Conservation (phyloP, 257 asterid genomes). For the Parsonsia alboflavescens region DNA sequence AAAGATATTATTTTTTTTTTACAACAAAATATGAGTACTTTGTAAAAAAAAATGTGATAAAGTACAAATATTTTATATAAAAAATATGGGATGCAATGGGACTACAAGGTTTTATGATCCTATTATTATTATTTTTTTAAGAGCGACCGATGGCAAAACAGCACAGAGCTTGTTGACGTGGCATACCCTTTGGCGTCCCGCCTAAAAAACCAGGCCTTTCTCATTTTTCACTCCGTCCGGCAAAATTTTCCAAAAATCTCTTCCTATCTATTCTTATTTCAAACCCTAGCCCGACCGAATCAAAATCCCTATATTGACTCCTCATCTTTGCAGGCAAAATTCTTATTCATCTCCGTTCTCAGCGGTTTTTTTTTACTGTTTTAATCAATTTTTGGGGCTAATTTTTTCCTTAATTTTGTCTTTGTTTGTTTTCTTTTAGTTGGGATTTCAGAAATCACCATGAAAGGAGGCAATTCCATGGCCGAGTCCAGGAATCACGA, state of each 20-base stretch:
- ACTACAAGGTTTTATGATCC: too few relatives aligned
- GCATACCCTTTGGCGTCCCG: conserved; percentile 12
- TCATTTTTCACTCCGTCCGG: background rate
- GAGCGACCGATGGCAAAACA: background rate
- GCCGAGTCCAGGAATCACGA: conserved; percentile 49
- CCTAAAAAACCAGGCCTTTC: background rate
- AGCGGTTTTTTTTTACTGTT: background rate
- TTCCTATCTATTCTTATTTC: background rate
- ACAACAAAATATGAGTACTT: too few relatives aligned
- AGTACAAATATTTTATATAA: too few relatives aligned
- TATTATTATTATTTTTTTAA: too few relatives aligned
- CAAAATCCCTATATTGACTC: background rate
- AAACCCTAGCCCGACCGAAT: conserved; percentile 7
- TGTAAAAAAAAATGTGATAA: too few relatives aligned
- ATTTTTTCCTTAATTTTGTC: background rate
- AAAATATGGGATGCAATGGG: too few relatives aligned
- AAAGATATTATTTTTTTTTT: too few relatives aligned
- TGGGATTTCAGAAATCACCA: conserved; percentile 13
- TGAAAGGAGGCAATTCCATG: conserved; percentile 65
- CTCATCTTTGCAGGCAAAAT: background rate
- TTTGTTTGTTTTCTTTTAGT: background rate
- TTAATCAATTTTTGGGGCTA: background rate
- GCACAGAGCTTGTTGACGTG: conserved; percentile 3
- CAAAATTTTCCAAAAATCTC: background rate
- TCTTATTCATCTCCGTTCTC: background rate